Evolutionary conservation across 2,329 filamentous ascomycete genomes (phyloP).

Genomic region (Neonectria hederae): DNA sequence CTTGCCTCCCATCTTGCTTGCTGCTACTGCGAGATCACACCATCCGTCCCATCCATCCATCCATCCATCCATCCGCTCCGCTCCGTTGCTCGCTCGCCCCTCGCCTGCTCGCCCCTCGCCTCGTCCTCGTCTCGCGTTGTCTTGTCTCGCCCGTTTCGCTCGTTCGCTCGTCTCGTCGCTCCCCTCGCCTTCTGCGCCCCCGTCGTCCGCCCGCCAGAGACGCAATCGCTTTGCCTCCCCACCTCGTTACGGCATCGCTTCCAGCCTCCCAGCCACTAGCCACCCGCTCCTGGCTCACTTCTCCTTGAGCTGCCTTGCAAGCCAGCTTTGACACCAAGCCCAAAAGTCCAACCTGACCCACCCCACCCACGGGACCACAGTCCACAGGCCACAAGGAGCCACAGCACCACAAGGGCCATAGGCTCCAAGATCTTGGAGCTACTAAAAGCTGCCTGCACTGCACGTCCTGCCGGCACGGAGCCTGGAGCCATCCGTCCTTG

Average conservation of each 20-base stretch:
- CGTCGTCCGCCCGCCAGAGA: constrained; percentile 31
- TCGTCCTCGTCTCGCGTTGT: constrained; percentile 14
- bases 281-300: constrained; percentile 29
- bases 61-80: constrained; percentile 19
- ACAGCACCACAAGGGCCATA: constrained; percentile 42
- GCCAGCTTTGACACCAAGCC: constrained; percentile 32
- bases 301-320: constrained; percentile 19
- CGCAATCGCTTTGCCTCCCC: constrained; percentile 39
- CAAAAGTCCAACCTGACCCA: constrained; percentile 40
- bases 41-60: constrained; percentile 2
- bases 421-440: constrained; percentile 46
- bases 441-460: constrained; percentile 45
- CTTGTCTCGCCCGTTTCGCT: constrained; percentile 16
- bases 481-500: constrained; percentile 44
- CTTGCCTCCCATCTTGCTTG: not conserved
- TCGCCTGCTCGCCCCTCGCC: constrained; percentile 3
- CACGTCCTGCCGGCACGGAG: constrained; percentile 45
- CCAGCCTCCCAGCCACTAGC: constrained; percentile 43
- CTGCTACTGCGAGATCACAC: constrained; percentile 25
- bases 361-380: constrained; percentile 39
- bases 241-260: constrained; percentile 43
- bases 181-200: constrained; percentile 5
- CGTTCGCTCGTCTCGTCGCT: constrained; percentile 10
- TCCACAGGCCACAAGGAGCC: constrained; percentile 13
- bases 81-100: constrained; percentile 13